A percentile compares a stretch with the other conserved stretches of the same genome.
phyloP scores from a whole-genome alignment of 2,329 filamentous ascomycete species.

The Emergomyces pasteurianus region DNA sequence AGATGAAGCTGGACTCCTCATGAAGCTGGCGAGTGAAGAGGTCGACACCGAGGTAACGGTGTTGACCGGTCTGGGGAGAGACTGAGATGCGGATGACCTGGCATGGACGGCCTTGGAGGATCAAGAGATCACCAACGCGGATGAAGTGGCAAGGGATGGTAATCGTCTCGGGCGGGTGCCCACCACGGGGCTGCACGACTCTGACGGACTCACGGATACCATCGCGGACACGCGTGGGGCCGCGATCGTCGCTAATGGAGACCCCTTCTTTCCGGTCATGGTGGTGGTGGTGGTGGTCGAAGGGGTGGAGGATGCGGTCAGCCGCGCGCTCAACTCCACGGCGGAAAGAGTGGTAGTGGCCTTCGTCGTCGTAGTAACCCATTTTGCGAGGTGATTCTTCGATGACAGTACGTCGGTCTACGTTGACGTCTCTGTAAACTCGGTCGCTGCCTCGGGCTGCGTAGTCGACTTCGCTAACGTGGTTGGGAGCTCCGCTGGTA shows the following conservation, averaged over 20 bases:
- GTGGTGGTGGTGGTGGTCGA: slow-evolving; percentile 40
- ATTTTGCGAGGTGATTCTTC: slow-evolving; percentile 49
- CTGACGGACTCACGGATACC: slow-evolving; percentile 36
- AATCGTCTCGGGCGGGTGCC: slow-evolving; percentile 63
- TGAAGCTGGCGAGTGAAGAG: slow-evolving; percentile 99
- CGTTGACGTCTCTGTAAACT: slow-evolving; percentile 36
- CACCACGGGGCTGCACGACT: slow-evolving; percentile 40
- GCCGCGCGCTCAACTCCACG: slow-evolving; percentile 56
- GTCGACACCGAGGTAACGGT: slow-evolving; percentile 98
- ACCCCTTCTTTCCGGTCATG: slow-evolving; percentile 26
- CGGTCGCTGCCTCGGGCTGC: slow-evolving; percentile 2
- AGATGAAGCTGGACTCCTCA: slow-evolving; percentile 96
- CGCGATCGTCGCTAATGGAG: slow-evolving; percentile 31
- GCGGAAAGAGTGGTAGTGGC: slow-evolving; percentile 63
- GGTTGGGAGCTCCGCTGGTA: slow-evolving; percentile 4
- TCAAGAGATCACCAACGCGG: slow-evolving; percentile 95
- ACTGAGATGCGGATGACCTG: slow-evolving; percentile 99
- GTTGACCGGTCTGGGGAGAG: slow-evolving; percentile 94
- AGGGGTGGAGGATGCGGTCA: slow-evolving; percentile 53
- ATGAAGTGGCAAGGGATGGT: slow-evolving; percentile 99
- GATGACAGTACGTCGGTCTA: slow-evolving; percentile 40
- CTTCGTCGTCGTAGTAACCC: slow-evolving; percentile 73
- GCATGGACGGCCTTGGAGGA: slow-evolving; percentile 97
- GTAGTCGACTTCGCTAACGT: slow-evolving; percentile 15
- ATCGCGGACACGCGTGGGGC: slow-evolving; percentile 34